A percentile compares a stretch with the other conserved stretches of the same genome.
Conservation (phyloP, 2,329 filamentous ascomycete species). For the Corniculantispora saksenae region DNA sequence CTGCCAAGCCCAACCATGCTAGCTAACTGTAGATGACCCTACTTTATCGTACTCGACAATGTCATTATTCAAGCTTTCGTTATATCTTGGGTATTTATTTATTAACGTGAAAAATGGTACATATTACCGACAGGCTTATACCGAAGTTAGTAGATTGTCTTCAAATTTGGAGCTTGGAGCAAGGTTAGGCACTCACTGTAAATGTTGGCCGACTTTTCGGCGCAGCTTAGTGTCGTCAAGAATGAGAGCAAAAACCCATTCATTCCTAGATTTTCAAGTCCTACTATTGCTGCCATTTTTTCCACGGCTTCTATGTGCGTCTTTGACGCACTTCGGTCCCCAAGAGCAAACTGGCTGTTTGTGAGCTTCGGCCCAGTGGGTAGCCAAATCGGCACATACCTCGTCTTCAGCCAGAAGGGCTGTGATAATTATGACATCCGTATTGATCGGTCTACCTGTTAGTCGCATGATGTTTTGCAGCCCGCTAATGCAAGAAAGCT, state of each 20-base stretch:
- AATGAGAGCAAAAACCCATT: background rate
- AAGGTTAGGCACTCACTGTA: background rate
- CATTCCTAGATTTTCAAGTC: background rate
- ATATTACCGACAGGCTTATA: no score
- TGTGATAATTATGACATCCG: background rate
- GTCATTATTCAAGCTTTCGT: no score
- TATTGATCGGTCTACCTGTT: background rate
- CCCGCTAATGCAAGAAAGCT: background rate
- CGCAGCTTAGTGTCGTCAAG: background rate
- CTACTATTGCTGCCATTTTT: background rate
- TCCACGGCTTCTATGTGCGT: background rate
- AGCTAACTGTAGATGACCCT: no score
- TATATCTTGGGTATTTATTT: no score
- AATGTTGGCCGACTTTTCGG: background rate
- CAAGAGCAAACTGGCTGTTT: background rate
- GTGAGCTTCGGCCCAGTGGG: background rate
- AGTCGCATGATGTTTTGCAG: background rate
- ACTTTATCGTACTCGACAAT: no score
- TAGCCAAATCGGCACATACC: background rate
- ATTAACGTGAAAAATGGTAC: no score
- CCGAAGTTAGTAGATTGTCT: no score
- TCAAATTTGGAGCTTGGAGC: no score
- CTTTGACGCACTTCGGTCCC: background rate
- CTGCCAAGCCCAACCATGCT: no score
- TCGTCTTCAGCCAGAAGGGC: background rate